A percentile compares a stretch with the other conserved stretches of the same genome.
Evolutionary conservation across 805 yeast genomes (phyloP).

Genomic region (Candida ovalis): DNA sequence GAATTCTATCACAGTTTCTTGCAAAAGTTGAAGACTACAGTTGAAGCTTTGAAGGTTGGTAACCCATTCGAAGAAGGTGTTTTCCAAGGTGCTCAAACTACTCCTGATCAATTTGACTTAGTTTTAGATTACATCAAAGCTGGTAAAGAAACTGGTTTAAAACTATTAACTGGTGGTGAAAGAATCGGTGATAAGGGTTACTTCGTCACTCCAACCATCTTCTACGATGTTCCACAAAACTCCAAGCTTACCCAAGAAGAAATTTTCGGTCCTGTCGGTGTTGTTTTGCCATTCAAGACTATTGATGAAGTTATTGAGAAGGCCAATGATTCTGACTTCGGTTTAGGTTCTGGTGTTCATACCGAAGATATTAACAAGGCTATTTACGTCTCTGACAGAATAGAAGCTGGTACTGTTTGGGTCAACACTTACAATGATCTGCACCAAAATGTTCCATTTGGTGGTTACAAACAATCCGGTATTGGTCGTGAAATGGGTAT

Average conservation of each 20-base stretch:
- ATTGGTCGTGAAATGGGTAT: conserved; percentile 72
- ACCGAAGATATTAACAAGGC: conserved; percentile 66
- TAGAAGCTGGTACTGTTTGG: conserved; percentile 82
- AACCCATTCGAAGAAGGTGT: conserved; percentile 69
- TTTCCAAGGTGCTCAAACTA: conserved; percentile 75
- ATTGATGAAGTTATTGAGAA: conserved; percentile 68
- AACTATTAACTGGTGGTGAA: conserved; percentile 78
- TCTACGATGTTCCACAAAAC: conserved; percentile 72
- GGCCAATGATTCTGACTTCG: conserved; percentile 78
- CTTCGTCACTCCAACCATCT: conserved; percentile 79
- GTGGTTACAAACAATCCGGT: conserved; percentile 68
- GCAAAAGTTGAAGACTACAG: conserved; percentile 47
- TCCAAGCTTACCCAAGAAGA: conserved; percentile 82
- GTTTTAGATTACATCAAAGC: conserved; percentile 58
- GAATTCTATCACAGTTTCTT: conserved; percentile 65
- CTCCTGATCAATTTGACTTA: conserved; percentile 61
- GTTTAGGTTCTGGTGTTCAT: conserved; percentile 87
- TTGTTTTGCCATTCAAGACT: conserved; percentile 66
- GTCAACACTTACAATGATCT: conserved; percentile 70
- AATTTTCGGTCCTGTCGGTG: conserved; percentile 87
- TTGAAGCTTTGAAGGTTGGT: conserved; percentile 61
- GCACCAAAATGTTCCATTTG: conserved; percentile 65
- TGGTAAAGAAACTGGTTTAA: conserved; percentile 68
- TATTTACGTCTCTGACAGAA: conserved; percentile 57
- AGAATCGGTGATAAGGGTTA: conserved; percentile 67